Evolutionary conservation across 495 filamentous ascomycete species (phyloP), one percentile per base, ranked within the genome.

Genomic region (Tuber aestivum): DNA sequence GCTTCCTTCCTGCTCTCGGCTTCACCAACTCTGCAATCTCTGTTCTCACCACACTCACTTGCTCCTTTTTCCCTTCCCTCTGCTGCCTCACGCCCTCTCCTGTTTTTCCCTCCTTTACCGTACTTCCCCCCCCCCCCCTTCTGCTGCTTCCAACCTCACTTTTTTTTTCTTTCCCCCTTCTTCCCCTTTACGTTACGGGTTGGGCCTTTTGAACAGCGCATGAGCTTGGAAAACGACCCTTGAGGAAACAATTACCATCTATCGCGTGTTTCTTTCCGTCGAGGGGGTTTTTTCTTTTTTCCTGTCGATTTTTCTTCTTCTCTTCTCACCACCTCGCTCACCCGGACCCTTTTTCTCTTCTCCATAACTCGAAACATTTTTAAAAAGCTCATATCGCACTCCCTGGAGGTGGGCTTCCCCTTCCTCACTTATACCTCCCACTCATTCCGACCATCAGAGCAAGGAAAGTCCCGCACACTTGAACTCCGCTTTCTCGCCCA

Each of bases 401-500:
- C 12, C 18, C n/a, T 65, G 56, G 35, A 27, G n/a, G n/a, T n/a
- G n/a, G n/a, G n/a, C n/a, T 48, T 68, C 72, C 45, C 65, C 78
- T 74, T 45, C 20, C 45, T 48, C 20, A 32, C 50, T 0, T 61
- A 32, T 61, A 61, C 23, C 70, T 79, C 75, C 41, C 69, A 76
- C 80, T 27, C 76, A 72, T 41, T 61, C 70, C 21, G 21, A 9
- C 45, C 77, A 77, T 75, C 65, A 71, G 76, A 77, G 70, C 45
- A 40, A 38, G 44, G 45, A 72, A 70, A 38, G 79, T 71, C 70
- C 72, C 78, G 70, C 78, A 79, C 75, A 41, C 73, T 70, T 76
- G 70, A 65, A 75, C 65, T 73, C 75, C 75, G 78, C 72, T 78
- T 79, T 78, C 78, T 72, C 72, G 78, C 50, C 71, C 42, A 69